These are phyloP conservation scores for Trichoderma pleuroti DNA, from an alignment of 2,329 filamentous ascomycete species.

Conservation along the genomic window DNA sequence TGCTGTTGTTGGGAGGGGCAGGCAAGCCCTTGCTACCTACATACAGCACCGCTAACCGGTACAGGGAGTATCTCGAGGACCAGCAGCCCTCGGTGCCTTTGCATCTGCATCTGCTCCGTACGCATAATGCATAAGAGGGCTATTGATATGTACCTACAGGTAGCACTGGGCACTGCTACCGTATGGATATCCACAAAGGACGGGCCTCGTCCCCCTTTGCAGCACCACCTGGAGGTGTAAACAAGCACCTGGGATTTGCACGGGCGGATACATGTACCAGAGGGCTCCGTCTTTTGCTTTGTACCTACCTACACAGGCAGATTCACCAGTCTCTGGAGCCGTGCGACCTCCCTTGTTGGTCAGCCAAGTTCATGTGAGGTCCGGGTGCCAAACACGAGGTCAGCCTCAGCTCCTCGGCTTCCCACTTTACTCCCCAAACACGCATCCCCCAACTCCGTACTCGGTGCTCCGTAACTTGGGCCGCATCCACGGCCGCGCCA, in stretches of 20 bases:
- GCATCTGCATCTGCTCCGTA: neutral
- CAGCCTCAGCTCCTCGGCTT: conserved; percentile 1
- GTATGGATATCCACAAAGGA: neutral
- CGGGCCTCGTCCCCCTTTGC: neutral
- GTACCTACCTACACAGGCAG: neutral
- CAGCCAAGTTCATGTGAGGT: neutral
- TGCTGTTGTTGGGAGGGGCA: conserved; percentile 5
- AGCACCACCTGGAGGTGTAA: neutral
- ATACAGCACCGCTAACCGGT: neutral
- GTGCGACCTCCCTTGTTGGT: conserved; percentile 5
- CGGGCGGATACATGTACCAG: neutral
- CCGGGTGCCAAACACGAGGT: neutral
- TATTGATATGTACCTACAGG: conserved; percentile 2
- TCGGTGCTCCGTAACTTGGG: conserved; percentile 3
- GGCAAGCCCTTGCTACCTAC: neutral
- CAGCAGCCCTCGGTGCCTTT: neutral
- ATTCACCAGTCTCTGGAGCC: neutral
- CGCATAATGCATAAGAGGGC: conserved; percentile 7
- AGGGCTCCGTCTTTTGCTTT: neutral
- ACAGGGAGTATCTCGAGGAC: neutral
- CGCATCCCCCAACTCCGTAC: neutral
- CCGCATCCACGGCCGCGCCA: conserved; percentile 11
- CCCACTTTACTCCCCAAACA: neutral
- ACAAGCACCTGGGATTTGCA: neutral
- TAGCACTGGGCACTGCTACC: too few relatives aligned